A percentile compares a stretch with the other conserved stretches of the same genome.
Evolutionary conservation across 139 green algal species (phyloP).

Genomic region (Spirogloea muscicola): DNA sequence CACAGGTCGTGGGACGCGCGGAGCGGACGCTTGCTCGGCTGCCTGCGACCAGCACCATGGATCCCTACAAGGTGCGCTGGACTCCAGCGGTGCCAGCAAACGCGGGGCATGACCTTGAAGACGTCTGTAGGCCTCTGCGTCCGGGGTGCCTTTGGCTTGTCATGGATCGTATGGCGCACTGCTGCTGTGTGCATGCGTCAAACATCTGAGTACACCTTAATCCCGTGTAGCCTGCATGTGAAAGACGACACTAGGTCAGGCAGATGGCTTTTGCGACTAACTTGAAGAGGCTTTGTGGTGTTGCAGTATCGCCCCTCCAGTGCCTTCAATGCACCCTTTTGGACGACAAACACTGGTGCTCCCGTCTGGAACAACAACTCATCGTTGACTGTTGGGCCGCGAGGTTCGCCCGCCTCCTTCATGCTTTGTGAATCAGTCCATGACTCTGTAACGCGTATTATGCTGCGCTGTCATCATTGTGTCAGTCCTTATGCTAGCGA

Average conservation of each 20-base stretch:
- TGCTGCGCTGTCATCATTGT: no score
- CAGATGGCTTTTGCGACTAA: not conserved
- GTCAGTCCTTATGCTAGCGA: no score
- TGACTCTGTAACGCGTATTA: no score
- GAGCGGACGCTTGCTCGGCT: no score
- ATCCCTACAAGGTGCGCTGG: constrained; percentile 34
- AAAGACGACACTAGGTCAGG: not conserved
- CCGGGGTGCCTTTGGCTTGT: no score
- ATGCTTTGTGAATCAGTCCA: no score
- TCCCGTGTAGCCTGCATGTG: not conserved
- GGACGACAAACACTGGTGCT: constrained; percentile 85
- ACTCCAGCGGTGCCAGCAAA: no score
- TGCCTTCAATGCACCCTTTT: constrained; percentile 60
- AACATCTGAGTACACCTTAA: not conserved
- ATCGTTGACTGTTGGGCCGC: constrained; percentile 68
- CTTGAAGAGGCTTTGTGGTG: not conserved
- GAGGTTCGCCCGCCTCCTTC: constrained; percentile 44
- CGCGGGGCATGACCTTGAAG: not conserved
- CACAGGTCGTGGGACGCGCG: no score
- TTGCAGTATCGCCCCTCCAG: constrained; percentile 42
- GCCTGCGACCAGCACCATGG: no score
- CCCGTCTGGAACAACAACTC: constrained; percentile 95
- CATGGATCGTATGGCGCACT: not conserved
- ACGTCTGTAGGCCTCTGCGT: not conserved
- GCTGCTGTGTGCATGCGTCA: not conserved